phyloP scores from a whole-genome alignment of 2,329 filamentous ascomycete genomes.

The Ophiostoma perfectum region DNA sequence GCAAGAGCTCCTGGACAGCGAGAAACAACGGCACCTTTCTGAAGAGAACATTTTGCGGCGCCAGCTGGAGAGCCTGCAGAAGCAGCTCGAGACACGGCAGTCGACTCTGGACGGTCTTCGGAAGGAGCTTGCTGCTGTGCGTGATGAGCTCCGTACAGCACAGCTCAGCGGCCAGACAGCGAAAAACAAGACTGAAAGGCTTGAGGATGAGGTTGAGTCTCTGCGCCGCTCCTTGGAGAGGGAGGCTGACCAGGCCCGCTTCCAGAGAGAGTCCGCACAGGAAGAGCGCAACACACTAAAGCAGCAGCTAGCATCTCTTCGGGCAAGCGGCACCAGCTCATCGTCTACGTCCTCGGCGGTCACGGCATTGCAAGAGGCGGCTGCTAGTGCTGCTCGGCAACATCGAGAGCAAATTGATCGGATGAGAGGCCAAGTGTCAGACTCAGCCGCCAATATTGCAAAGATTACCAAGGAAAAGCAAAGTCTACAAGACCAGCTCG shows the following conservation, averaged over 20 bases:
- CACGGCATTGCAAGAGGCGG: constrained; percentile 28
- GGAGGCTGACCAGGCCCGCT: constrained; percentile 55
- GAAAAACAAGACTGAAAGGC: constrained; percentile 57
- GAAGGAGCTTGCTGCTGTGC: constrained; percentile 58
- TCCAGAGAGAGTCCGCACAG: constrained; percentile 42
- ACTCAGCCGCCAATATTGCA: constrained; percentile 53
- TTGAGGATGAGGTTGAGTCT: constrained; percentile 74
- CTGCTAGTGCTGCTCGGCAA: constrained; percentile 31
- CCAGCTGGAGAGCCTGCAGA: constrained; percentile 70
- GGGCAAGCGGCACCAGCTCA: constrained; percentile 16
- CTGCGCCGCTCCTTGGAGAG: constrained; percentile 61
- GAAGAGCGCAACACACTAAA: constrained; percentile 42
- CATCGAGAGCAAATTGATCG: constrained; percentile 44
- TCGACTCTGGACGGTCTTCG: constrained; percentile 60
- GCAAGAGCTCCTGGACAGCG: constrained; percentile 63
- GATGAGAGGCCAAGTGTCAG: constrained; percentile 52
- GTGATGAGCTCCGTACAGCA: constrained; percentile 64
- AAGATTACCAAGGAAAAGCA: constrained; percentile 52
- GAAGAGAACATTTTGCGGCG: constrained; percentile 65
- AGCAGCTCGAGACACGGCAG: constrained; percentile 63
- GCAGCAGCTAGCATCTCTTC: constrained; percentile 39
- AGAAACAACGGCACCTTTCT: constrained; percentile 63
- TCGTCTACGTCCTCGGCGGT: constrained; percentile 14
- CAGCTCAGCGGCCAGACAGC: constrained; percentile 58
- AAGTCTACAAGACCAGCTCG: constrained; percentile 57